Conservation (phyloP, 176 grass and related monocot species). For the Cocos nucifera region DNA sequence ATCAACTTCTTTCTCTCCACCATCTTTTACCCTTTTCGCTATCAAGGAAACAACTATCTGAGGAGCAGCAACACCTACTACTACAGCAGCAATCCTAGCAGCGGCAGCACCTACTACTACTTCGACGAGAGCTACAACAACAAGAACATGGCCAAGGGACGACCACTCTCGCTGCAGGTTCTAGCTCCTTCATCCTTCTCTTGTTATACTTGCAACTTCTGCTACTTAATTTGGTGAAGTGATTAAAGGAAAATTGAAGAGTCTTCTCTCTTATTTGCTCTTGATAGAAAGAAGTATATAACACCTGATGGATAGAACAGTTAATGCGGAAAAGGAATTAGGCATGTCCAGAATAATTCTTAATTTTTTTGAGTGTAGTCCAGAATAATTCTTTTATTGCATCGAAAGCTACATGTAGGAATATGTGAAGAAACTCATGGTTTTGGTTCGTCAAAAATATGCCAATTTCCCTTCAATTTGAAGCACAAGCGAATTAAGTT, state of each 20-base stretch:
- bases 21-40: background rate
- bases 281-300: too few relatives aligned
- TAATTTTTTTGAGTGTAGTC: too few relatives aligned
- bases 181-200: background rate
- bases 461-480: too few relatives aligned
- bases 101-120: conserved; percentile 12
- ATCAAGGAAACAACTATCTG: background rate
- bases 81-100: conserved; percentile 3
- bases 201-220: background rate
- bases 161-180: conserved; percentile 21
- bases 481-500: too few relatives aligned
- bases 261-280: too few relatives aligned
- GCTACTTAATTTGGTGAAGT: background rate
- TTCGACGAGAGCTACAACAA: background rate
- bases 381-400: too few relatives aligned
- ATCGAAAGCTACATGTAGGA: too few relatives aligned
- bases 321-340: too few relatives aligned
- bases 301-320: too few relatives aligned
- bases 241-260: background rate
- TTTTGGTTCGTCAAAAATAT: too few relatives aligned
- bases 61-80: conserved; percentile 5
- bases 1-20: conserved; percentile 1
- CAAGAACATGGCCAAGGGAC: conserved; percentile 14
- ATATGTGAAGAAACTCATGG: too few relatives aligned
- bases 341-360: too few relatives aligned